These are phyloP conservation scores for Rhodotorula diobovata DNA, from an alignment of 768 basidiomycete genomes.

Conservation along the genomic window DNA sequence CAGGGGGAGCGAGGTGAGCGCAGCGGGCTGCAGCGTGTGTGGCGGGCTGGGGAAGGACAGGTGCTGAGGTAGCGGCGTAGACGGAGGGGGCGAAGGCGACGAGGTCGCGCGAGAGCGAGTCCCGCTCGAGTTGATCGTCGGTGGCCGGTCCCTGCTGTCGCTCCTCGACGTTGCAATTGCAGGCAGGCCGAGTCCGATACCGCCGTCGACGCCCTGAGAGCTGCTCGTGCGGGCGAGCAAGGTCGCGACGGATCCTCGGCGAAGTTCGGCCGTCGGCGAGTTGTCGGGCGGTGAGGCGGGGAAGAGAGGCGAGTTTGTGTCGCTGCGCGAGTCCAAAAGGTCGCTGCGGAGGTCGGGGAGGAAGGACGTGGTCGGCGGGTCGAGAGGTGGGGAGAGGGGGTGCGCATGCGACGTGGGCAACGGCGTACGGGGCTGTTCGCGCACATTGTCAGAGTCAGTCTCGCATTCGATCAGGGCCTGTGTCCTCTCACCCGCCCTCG, in stretches of 20 bases:
- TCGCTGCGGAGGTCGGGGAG: constrained; percentile 6
- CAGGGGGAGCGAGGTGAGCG: neutral
- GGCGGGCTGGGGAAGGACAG: constrained; percentile 11
- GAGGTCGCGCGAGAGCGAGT: neutral
- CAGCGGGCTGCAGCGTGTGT: neutral
- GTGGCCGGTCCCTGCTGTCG: neutral
- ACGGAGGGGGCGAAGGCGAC: neutral
- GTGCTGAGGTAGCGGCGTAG: neutral
- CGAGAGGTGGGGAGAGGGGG: constrained; percentile 24
- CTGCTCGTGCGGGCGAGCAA: neutral
- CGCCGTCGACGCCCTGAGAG: neutral
- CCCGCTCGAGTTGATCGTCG: too few species aligned
- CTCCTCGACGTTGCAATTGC: neutral
- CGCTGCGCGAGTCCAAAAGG: neutral
- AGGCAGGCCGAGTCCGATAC: neutral
- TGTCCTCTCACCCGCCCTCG: too few species aligned
- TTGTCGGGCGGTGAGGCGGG: constrained; percentile 1
- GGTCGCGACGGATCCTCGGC: neutral
- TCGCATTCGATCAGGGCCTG: too few species aligned
- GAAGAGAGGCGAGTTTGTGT: neutral
- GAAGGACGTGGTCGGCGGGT: neutral
- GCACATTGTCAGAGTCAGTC: neutral
- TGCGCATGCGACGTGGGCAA: neutral
- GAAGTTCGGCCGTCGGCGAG: neutral
- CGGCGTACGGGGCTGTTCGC: neutral